Percentiles rank a stretch among this genome's conserved stretches.
Evolutionary conservation across 257 asterid genomes (phyloP).

Genomic region (Jacaranda copaia): DNA sequence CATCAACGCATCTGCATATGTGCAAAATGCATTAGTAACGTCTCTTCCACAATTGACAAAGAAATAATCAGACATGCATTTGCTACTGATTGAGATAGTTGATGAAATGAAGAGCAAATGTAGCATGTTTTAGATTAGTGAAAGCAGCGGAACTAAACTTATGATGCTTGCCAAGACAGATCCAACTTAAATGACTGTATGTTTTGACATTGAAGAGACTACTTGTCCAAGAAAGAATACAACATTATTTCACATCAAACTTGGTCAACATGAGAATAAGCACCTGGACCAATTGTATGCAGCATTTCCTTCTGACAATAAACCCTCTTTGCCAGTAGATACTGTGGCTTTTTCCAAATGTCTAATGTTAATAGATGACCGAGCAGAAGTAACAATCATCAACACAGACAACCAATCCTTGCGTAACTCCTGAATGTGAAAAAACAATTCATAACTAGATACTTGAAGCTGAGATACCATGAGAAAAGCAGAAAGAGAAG

Average conservation of each 20-base stretch:
- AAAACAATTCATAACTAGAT: constrained; percentile 16
- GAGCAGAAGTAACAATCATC: constrained; percentile 98
- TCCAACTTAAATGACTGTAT: neutral
- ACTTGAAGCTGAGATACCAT: neutral
- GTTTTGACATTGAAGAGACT: constrained; percentile 11
- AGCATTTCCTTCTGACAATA: constrained; percentile 95
- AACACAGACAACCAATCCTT: constrained; percentile 91
- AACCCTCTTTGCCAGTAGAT: constrained; percentile 98
- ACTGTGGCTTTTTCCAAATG: constrained; percentile 99
- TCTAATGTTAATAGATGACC: constrained; percentile 93
- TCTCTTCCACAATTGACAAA: constrained; percentile 29
- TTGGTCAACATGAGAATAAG: constrained; percentile 34
- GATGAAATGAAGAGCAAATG: constrained; percentile 14
- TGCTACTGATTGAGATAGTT: constrained; percentile 14
- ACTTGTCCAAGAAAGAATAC: constrained; percentile 25
- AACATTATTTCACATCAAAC: constrained; percentile 25
- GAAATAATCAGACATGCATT: constrained; percentile 32
- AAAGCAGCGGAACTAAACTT: constrained; percentile 13
- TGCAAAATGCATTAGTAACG: constrained; percentile 37
- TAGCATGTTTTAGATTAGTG: constrained; percentile 20
- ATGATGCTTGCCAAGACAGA: constrained; percentile 16
- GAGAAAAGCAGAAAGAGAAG: constrained; percentile 30
- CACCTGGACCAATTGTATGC: constrained; percentile 99
- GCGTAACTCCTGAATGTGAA: constrained; percentile 75
- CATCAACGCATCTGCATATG: constrained; percentile 91